Conservation (phyloP, 495 filamentous ascomycete species). For the Talaromyces nanjingensis region DNA sequence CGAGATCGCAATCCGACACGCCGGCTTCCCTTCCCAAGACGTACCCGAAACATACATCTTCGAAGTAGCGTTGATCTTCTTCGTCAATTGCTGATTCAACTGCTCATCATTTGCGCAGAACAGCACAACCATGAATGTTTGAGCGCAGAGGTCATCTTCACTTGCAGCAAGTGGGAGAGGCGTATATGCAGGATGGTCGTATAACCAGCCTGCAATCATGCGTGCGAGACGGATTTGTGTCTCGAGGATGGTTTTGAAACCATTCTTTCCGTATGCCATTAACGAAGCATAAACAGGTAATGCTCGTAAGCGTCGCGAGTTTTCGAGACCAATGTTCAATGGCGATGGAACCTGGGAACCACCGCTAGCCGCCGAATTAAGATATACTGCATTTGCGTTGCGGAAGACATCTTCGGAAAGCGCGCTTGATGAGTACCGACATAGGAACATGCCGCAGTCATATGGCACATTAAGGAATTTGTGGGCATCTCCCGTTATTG, state of each 20-base stretch:
- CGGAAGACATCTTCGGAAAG: slow-evolving; percentile 59
- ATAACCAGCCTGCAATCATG: slow-evolving; percentile 55
- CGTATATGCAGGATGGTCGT: slow-evolving; percentile 52
- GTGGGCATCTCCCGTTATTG: slow-evolving; percentile 79
- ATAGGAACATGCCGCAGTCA: slow-evolving; percentile 86
- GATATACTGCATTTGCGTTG: slow-evolving; percentile 83
- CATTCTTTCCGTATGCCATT: slow-evolving; percentile 62
- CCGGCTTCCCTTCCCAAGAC: slow-evolving; percentile 62
- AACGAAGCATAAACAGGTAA: slow-evolving; percentile 81
- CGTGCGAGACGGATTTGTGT: slow-evolving; percentile 67
- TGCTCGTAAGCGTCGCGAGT: slow-evolving; percentile 84
- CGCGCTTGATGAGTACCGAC: slow-evolving; percentile 41
- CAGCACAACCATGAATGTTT: slow-evolving; percentile 69
- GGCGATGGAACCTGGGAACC: slow-evolving; percentile 60
- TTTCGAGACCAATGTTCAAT: slow-evolving; percentile 83
- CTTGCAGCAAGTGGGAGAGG: slow-evolving; percentile 46
- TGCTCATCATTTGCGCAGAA: slow-evolving; percentile 65
- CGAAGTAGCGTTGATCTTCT: slow-evolving; percentile 64
- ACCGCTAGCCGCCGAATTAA: slow-evolving; percentile 38
- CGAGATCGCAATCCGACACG: slow-evolving; percentile 72
- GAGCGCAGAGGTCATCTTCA: slow-evolving; percentile 31
- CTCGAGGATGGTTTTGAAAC: slow-evolving; percentile 63
- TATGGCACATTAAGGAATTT: slow-evolving; percentile 96
- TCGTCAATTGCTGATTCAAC: slow-evolving; percentile 58
- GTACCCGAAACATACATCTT: slow-evolving; percentile 82